Evolutionary conservation across 257 asterid species (phyloP), one percentile per base, ranked within the genome.

Genomic region (Scutellaria minor): DNA sequence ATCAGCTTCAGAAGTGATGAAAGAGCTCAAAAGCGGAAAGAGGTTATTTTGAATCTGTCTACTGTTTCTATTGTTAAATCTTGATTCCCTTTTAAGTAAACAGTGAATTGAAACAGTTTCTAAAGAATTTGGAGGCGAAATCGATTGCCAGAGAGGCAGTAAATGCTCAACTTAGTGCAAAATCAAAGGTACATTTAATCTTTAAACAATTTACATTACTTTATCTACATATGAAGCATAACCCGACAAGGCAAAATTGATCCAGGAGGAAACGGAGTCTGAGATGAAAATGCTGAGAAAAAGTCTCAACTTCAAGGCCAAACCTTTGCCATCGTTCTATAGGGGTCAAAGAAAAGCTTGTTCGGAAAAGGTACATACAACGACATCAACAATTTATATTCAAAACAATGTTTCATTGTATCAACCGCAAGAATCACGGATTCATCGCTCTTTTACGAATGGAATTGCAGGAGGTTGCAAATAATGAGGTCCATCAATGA

Each of bases 111-210:
- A 66, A 35, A 55, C 79, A 79, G 85, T 82, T 85, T 64, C n/a
- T 74, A 10, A 79, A 81, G 85, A 85, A 82, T 31, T 76, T 84
- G 79, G 95, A 85, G 79, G 88, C 82, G 53, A 86, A 86, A 74
- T 82, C 95, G 48, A 79, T 82, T 64, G 77, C 86, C 20, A 72
- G 88, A 85, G 88, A 69, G 74, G 85, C 82, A 42, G 91, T 71
- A 78, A 82, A 78, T 48, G 82, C 88, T 66, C 86, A 64, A 54
- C 67, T 48, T 70, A 61, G 64, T 78, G 81, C 84, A 67, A 88
- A 79, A 77, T 68, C 87, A 41, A 88, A 82, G 93, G 95, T 81
- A 77, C 20, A 56, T 58, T 59, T 58, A 22, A 31, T 50, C 56
- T n/a, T 47, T 10, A 35, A 60, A 45, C 11, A 60, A 61, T 11